Base-by-base conservation (phyloP, 2,329 filamentous ascomycete species). In the Aspergillus thermomutatus region DNA sequence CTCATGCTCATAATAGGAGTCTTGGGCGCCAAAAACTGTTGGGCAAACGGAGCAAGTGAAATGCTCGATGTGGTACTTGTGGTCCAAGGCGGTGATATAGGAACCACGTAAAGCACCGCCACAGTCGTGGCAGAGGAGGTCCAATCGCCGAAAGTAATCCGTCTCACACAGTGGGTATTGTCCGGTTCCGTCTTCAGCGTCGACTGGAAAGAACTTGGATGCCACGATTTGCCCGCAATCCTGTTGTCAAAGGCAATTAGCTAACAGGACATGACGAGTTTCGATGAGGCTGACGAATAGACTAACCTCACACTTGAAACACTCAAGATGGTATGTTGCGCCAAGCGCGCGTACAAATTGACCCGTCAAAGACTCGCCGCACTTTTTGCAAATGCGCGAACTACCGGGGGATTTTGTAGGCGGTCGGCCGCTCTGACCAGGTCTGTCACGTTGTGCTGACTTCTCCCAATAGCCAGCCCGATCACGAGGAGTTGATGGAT, bases 1-100 rank as follows among this genome's bases (percentile, higher is more conserved):
- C 68, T 97, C 92, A 70, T 99, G 94, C 75, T 99, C 94, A 76
- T 99, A 99, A 75, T 99, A 99, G 73, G 92, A 97, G 79, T 99
- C 94, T 69, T 96, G 91, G 6, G 94, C 94, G 52, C 94, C 94
- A 71, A 99, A 99, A n/a, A 97, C 89, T 1, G 94, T 97, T 4
- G 92, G 90, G 72, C 94, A 99, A 31, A 97, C 87, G 10, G 92
- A 97, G 77, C 94, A 99, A 40, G 94, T 99, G 70, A 99, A 99
- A 77, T 99, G 94, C 74, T 97, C 93, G 64, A 99, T 96, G 75
- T 97, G 94, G 75, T 99, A 99, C 79, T 99, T 99, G 68, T 91
- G 90, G 66, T 99, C 94, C 53, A 99, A 83, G 3, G 94, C 94
- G 17, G 94, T 99, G 70, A 99, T 99, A 77, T 99, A 99, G 4